These are phyloP conservation scores for Cyclotella atomus DNA, from an alignment of 108 stramenopile species.

Conservation along the genomic window DNA sequence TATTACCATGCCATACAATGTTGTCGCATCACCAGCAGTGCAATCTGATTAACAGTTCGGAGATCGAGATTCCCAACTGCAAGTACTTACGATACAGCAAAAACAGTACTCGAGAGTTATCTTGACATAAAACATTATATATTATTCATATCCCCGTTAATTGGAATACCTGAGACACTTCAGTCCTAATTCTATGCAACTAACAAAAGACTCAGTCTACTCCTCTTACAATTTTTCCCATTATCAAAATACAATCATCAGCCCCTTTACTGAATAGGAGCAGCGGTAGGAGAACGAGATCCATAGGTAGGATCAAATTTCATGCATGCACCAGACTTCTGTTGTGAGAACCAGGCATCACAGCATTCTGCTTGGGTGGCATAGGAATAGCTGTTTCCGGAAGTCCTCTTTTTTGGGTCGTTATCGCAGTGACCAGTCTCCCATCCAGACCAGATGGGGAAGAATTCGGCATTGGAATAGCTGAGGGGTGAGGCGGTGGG, in stretches of 20 bases:
- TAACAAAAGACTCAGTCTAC: neutral
- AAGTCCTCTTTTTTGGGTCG: neutral
- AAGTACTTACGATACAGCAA: no score
- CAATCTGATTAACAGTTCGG: no score
- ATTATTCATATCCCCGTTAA: neutral
- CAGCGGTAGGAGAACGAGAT: neutral
- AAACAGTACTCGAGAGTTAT: no score
- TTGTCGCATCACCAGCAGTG: no score
- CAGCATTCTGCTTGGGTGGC: slow-evolving; percentile 12
- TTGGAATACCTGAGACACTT: no score
- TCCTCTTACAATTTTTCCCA: neutral
- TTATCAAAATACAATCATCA: neutral
- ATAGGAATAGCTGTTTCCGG: neutral
- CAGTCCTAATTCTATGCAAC: no score
- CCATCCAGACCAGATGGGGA: slow-evolving; percentile 14
- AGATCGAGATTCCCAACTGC: no score
- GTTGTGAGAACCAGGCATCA: slow-evolving; percentile 7
- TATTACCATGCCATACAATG: no score
- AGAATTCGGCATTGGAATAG: neutral
- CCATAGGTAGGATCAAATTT: slow-evolving; percentile 6
- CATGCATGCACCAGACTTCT: slow-evolving; percentile 1
- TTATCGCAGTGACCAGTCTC: slow-evolving; percentile 12
- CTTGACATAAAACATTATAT: neutral
- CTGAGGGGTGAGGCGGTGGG: slow-evolving; percentile 19
- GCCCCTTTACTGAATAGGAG: neutral